phyloP scores from a whole-genome alignment of 805 yeast genomes.

The Teunomyces aglyptinius region DNA sequence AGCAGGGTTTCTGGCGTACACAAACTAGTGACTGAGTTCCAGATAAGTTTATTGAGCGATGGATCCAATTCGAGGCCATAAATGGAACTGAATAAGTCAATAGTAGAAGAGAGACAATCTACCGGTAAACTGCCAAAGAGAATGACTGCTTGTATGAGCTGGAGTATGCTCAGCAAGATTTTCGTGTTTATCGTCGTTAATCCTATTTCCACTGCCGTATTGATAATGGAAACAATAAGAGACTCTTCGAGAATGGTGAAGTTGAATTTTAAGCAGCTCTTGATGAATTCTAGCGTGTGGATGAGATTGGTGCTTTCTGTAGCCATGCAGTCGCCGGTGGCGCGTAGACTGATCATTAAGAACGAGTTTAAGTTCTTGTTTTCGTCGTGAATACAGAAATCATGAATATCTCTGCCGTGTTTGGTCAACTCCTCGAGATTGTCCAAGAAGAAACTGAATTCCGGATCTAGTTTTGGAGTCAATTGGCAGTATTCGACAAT shows the following conservation, averaged over 20 bases:
- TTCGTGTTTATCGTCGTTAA: conserved; percentile 34
- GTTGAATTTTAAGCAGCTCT: conserved; percentile 48
- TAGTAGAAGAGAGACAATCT: conserved; percentile 29
- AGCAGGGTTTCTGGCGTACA: conserved; percentile 36
- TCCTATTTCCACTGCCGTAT: conserved; percentile 35
- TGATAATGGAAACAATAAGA: conserved; percentile 29
- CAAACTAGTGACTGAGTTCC: conserved; percentile 40
- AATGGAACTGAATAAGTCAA: conserved; percentile 48
- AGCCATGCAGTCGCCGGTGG: background rate
- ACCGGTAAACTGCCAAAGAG: conserved; percentile 48
- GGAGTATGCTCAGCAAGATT: conserved; percentile 39
- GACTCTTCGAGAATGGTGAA: conserved; percentile 43
- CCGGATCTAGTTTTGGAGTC: conserved; percentile 41
- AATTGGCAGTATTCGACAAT: conserved; percentile 45
- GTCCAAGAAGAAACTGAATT: conserved; percentile 48
- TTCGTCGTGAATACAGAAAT: conserved; percentile 45
- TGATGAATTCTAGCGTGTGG: conserved; percentile 31
- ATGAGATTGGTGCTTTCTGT: conserved; percentile 13
- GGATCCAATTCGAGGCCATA: conserved; percentile 30
- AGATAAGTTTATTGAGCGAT: conserved; percentile 31
- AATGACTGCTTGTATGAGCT: conserved; percentile 42
- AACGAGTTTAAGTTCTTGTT: conserved; percentile 21
- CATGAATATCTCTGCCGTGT: conserved; percentile 53
- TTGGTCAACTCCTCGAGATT: conserved; percentile 49
- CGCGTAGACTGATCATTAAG: conserved; percentile 4